Percentiles rank a stretch among this genome's conserved stretches.
phyloP scores from a whole-genome alignment of 2,329 filamentous ascomycete species.

The Immersiporthe knoxdaviesiana region DNA sequence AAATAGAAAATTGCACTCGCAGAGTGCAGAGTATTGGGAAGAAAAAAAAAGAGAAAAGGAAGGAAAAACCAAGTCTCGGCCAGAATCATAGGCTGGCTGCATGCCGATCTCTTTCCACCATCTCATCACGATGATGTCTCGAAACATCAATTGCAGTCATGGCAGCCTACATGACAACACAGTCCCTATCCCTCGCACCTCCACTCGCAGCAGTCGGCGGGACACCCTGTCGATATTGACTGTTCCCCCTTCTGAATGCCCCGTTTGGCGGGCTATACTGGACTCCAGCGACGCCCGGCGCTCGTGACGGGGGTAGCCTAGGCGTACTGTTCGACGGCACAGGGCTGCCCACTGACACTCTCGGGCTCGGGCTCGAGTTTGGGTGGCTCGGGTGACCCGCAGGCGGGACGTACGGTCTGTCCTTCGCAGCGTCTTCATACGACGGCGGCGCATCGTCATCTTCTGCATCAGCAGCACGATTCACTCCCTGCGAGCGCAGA shows the following conservation, averaged over 20 bases:
- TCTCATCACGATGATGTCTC: background rate
- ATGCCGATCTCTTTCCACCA: background rate
- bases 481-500: constrained; percentile 39
- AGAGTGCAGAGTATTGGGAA: background rate
- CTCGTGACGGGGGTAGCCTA: constrained; percentile 29
- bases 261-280: background rate
- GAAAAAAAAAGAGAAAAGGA: too few relatives aligned
- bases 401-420: constrained; percentile 55
- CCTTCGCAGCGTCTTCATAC: constrained; percentile 60
- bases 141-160: background rate
- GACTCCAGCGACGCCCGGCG: constrained; percentile 30
- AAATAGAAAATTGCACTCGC: background rate
- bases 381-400: constrained; percentile 55
- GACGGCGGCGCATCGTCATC: constrained; percentile 59
- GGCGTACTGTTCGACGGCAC: constrained; percentile 31
- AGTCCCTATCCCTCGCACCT: constrained; percentile 42
- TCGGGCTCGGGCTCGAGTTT: constrained; percentile 42
- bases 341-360: constrained; percentile 26
- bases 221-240: constrained; percentile 34
- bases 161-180: constrained; percentile 50
- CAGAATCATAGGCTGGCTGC: background rate
- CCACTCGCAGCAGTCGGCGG: constrained; percentile 34
- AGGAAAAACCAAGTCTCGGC: background rate
- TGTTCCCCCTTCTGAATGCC: constrained; percentile 7
- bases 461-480: constrained; percentile 43